Base-by-base conservation (phyloP, 139 green algal genomes). In the Tetradesmus obliquus region DNA sequence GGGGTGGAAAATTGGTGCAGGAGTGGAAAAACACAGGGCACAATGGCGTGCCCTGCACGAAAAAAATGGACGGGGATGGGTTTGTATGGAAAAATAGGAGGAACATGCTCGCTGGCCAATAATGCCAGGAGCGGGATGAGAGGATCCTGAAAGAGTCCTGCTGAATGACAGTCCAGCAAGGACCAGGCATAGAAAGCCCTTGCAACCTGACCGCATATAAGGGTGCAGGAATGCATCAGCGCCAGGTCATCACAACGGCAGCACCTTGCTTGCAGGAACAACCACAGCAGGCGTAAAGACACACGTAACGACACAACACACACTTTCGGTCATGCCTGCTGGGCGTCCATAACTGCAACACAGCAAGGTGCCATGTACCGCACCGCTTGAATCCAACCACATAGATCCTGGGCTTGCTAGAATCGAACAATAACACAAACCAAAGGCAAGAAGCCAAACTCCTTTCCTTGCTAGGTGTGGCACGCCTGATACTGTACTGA, bases 1-100 rank as follows among this genome's bases (percentile, higher is more conserved):
- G 76, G 76, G 76, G 76, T 82, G 76, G 32, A 45, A 53, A 19
- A 17, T 55, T 15, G 76, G 76, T 82, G n/a, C 24, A 55, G 76
- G 76, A 82, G 24, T 51, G 76, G 76, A 17, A n/a, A 53, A 12
- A 53, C n/a, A 82, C 24, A 51, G n/a, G 76, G 76, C 76, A 82
- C 76, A 82, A 82, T 82, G 24, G 76, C 76, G 76, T 82, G 76
- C 76, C 66, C 76, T 82, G 76, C 76, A 20, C 8, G 24, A n/a
- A 82, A 17, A 55, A 55, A 82, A 82, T 82, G 76, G 76, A 82
- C 76, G 76, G 13, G 76, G 76, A 53, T 82, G 76, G 76, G 72
- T 81, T 6, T 55, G 24, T 55, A 22, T 55, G 76, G n/a, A 82
- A 15, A 17, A 82, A 82, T 82, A 53, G 76, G 76, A 82, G 8